Percentiles rank a stretch among this genome's conserved stretches.
phyloP scores from a whole-genome alignment of 208 protist species.

The Leishmania martiniquensis region DNA sequence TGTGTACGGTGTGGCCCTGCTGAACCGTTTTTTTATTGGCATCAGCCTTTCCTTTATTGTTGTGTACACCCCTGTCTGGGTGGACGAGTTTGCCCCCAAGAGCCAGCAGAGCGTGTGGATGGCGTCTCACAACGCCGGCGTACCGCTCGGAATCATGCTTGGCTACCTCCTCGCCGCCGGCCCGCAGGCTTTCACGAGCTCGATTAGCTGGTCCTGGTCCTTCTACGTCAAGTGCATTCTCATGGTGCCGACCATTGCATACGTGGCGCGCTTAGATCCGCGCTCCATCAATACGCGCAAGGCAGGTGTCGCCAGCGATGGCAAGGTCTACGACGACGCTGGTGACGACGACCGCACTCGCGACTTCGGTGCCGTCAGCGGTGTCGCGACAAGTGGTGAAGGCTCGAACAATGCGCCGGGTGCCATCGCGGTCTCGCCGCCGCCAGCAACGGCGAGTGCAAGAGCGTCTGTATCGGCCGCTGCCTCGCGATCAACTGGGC shows the following conservation, averaged over 20 bases:
- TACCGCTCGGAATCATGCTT: slow-evolving; percentile 92
- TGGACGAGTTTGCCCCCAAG: slow-evolving; percentile 91
- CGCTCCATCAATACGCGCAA: slow-evolving; percentile 59
- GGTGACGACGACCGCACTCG: background rate
- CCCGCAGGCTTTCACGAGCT: slow-evolving; percentile 49
- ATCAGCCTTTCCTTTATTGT: slow-evolving; percentile 90
- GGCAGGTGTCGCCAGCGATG: slow-evolving; percentile 3
- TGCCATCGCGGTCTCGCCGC: background rate
- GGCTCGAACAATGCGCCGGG: background rate
- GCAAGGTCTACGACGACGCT: slow-evolving; percentile 1
- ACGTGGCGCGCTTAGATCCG: slow-evolving; percentile 53
- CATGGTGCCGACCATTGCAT: slow-evolving; percentile 72
- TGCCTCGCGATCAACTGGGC: background rate
- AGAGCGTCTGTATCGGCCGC: background rate
- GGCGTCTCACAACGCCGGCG: slow-evolving; percentile 90
- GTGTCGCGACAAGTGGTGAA: background rate
- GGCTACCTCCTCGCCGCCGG: slow-evolving; percentile 81
- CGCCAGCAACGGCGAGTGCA: too few species aligned
- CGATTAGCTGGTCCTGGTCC: slow-evolving; percentile 78
- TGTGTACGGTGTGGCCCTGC: slow-evolving; percentile 48
- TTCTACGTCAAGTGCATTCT: slow-evolving; percentile 85
- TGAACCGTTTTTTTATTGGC: slow-evolving; percentile 90
- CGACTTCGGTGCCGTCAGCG: background rate
- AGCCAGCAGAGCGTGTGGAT: slow-evolving; percentile 87
- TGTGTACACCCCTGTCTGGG: slow-evolving; percentile 93